Conservation (phyloP, 768 basidiomycete species). For the Lyophyllum semitale region DNA sequence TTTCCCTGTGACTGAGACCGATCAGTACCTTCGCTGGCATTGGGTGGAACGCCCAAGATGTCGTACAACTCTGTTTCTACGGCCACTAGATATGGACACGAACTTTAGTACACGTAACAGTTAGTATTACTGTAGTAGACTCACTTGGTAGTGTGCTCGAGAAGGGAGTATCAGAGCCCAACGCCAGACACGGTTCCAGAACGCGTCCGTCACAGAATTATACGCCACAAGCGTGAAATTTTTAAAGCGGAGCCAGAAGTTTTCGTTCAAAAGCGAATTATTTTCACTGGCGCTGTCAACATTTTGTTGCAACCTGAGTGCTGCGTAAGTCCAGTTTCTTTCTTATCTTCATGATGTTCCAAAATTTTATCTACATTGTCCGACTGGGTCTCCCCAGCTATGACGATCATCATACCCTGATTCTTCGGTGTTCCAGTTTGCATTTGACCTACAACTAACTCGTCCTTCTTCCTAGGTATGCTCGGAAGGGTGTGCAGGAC, state of each 20-base stretch:
- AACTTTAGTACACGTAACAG: neutral
- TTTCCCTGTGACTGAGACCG: conserved; percentile 1
- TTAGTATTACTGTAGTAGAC: neutral
- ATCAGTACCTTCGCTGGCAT: conserved; percentile 67
- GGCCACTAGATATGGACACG: conserved; percentile 50
- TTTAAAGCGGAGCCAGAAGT: conserved; percentile 37
- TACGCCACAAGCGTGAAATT: conserved; percentile 23
- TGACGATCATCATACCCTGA: conserved; percentile 51
- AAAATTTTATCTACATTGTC: conserved; percentile 92
- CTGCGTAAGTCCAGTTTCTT: conserved; percentile 5
- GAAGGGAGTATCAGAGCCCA: neutral
- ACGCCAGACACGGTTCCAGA: neutral
- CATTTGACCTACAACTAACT: conserved; percentile 3
- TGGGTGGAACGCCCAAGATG: conserved; percentile 70
- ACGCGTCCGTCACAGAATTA: conserved; percentile 8
- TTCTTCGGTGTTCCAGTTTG: conserved; percentile 15
- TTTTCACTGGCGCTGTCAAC: conserved; percentile 5
- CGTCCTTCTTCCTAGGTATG: conserved; percentile 1
- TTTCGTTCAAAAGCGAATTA: neutral
- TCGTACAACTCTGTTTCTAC: conserved; percentile 86
- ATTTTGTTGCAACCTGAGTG: neutral
- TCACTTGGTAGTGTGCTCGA: conserved; percentile 3
- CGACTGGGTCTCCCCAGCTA: conserved; percentile 51
- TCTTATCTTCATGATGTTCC: conserved; percentile 52
- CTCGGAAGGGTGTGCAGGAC: neutral